Evolutionary conservation across 2,329 filamentous ascomycete genomes (phyloP), one percentile per base, ranked within the genome.

Genomic region (Apiospora koreana): DNA sequence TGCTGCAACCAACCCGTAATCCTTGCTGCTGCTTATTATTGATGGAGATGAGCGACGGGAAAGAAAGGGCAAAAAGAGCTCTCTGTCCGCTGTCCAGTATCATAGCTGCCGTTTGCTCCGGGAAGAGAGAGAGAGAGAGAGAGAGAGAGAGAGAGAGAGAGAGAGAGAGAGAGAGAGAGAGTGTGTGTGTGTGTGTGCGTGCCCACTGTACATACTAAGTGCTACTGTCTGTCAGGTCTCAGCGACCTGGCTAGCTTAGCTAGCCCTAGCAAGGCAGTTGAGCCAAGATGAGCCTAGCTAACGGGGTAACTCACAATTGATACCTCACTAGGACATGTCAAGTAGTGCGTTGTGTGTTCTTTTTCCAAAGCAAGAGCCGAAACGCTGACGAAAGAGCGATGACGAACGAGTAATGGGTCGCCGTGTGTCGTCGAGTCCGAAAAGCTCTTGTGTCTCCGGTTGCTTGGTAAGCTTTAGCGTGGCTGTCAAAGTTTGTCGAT

Each of bases 1-100:
- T 35, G 28, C 50, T 35, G 50, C 50, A 10, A 58, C 8, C 50
- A 35, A 35, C 50, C 50, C 28, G 8, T 58, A 58, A 58, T 21
- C 28, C 50, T 21, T 58, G 50, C 50, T 31, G 50, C 50, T n/a
- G 50, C 50, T 58, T 58, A 58, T 58, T 35, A 58, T 58, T 58
- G 50, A 35, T 58, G 28, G 46, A 25, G 1, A 43, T 43, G 41
- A 25, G 46, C n/a, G n/a, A n/a, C n/a, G n/a, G n/a, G n/a, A n/a
- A n/a, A 4, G 5, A 23, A 12, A 25, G n/a, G 28, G 28, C 28
- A 16, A 58, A 58, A 58, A 35, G 12, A 12, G 14, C 41, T 43
- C 5, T 43, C 41, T 43, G n/a, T n/a, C n/a, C n/a, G n/a, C n/a
- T n/a, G n/a, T n/a, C n/a, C n/a, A n/a, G n/a, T n/a, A n/a, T n/a